Base-by-base conservation (phyloP, 768 basidiomycete species). In the Lactifluus hygrophoroides region DNA sequence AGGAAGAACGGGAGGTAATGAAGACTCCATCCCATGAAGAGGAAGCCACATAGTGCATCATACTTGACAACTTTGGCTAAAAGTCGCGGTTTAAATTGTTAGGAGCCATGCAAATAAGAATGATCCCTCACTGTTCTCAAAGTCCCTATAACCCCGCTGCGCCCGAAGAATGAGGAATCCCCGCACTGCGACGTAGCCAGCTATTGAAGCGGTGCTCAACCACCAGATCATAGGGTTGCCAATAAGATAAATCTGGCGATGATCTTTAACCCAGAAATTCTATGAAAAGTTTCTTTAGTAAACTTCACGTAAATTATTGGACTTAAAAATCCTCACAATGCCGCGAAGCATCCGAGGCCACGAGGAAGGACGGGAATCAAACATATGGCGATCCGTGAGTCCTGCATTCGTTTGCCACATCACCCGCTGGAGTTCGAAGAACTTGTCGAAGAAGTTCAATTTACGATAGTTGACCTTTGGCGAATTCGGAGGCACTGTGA, bases 241-340 rank as follows among this genome's bases (percentile, higher is more conserved):
- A 21, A 96, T 78, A 44, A 98, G 80, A 70, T 99, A 99, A 60
- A 99, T 88, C 67, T 99, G 96, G 44, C 82, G 81, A 68, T 97
- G 88, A 61, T 98, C 91, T 72, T 94, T 94, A 44, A 96, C 92
- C 96, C 96, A 98, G 74, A 97, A 98, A 73, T 94, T 96, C 93
- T 94, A 63, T 16, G 17, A 23, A n/a, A 37, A 38, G 53, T 54
- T 45, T 34, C 27, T 23, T 21, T 28, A 59, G 34, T 17, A 40
- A 46, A 7, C 16, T 2, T 28, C 10, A 3, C 3, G 54, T 52
- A 34, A 2, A 32, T 8, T 8, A 48, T 42, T 21, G 23, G 27
- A 8, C 19, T 21, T 13, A 16, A 5, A 25, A 25, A 14, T 7
- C 78, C 91, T 77, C 66, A 97, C 93, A 67, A 98, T 98, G 35